Conservation (phyloP, 2,329 filamentous ascomycete genomes). For the Pseudocercospora eumusae region DNA sequence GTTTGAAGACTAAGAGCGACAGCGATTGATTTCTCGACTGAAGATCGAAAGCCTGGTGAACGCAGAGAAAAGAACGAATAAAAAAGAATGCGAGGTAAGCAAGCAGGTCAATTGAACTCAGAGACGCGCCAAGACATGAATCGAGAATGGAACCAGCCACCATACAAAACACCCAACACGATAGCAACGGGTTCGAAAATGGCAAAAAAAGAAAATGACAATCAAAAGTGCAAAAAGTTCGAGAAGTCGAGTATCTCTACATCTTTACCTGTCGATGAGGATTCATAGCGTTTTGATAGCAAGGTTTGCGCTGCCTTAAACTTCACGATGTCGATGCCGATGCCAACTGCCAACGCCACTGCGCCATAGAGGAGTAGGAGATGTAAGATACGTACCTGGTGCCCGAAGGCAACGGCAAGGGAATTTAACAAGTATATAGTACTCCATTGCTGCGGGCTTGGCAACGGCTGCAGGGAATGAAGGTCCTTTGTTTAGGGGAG, state of each 20-base stretch:
- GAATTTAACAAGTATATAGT: not conserved
- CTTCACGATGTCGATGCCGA: too few species aligned
- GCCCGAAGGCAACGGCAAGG: not conserved
- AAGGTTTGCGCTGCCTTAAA: not conserved
- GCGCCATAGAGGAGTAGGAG: not conserved
- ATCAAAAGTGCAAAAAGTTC: not conserved
- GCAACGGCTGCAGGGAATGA: not conserved
- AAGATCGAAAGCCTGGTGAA: too few species aligned
- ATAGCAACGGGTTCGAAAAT: not conserved
- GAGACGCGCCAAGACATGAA: too few species aligned
- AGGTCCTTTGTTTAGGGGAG: not conserved
- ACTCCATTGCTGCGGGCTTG: not conserved
- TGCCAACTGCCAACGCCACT: not conserved
- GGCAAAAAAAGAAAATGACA: not conserved
- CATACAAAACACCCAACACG: too few species aligned
- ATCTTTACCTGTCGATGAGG: not conserved
- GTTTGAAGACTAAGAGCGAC: too few species aligned
- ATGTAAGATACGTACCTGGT: not conserved
- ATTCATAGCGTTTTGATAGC: constrained; percentile 1
- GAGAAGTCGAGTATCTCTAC: not conserved
- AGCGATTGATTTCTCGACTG: too few species aligned
- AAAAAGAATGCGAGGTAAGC: too few species aligned
- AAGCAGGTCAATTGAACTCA: too few species aligned
- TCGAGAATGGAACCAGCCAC: too few species aligned
- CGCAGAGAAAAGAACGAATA: too few species aligned